Percentiles rank a stretch among this genome's conserved stretches.
Evolutionary conservation across 1,139 yeast genomes (phyloP).

Genomic region (Pichia sp.): DNA sequence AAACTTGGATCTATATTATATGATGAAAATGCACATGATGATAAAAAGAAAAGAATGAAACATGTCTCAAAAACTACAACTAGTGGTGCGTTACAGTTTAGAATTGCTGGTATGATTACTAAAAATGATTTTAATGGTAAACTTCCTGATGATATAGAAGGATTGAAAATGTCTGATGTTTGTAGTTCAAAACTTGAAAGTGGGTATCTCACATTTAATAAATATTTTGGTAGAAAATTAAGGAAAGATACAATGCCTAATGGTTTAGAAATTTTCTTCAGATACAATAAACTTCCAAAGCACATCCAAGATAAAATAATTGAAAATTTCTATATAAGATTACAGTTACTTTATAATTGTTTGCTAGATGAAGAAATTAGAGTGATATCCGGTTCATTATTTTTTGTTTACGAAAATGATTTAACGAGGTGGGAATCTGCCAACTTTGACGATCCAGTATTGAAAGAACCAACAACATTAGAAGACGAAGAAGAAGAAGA

Average conservation of each 20-base stretch:
- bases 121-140: constrained; percentile 19
- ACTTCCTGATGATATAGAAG: constrained; percentile 13
- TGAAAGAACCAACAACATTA: constrained; percentile 18
- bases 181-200: constrained; percentile 21
- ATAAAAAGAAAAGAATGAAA: constrained; percentile 54
- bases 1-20: constrained; percentile 70
- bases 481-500: constrained; percentile 31
- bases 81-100: constrained; percentile 63
- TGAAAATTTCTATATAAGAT: constrained; percentile 44
- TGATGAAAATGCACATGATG: constrained; percentile 53
- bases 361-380: constrained; percentile 57
- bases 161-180: constrained; percentile 21
- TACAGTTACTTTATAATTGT: constrained; percentile 61
- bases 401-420: constrained; percentile 73
- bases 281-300: constrained; percentile 29
- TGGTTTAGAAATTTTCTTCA: constrained; percentile 51
- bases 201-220: constrained; percentile 50
- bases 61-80: constrained; percentile 68
- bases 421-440: constrained; percentile 38
- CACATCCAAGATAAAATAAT: constrained; percentile 32
- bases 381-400: constrained; percentile 66
- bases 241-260: constrained; percentile 37
- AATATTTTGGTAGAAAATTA: constrained; percentile 63
- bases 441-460: constrained; percentile 35
- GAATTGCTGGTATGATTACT: constrained; percentile 87